phyloP scores from a whole-genome alignment of 352 stramenopile genomes.

The Phytophthora brassicae region DNA sequence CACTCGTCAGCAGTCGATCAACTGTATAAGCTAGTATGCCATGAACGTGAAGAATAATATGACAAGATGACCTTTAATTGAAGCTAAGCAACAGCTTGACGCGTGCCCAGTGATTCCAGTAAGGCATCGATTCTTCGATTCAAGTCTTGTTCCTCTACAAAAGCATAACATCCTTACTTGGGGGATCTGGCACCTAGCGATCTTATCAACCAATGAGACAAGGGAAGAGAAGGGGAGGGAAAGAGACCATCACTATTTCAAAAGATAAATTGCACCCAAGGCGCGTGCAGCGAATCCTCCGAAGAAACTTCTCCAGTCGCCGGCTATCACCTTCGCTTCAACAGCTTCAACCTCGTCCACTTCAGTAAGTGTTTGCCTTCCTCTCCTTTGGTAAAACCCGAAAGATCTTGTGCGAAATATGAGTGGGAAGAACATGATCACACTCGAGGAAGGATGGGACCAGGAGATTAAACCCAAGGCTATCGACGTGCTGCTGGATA shows the following conservation, averaged over 20 bases:
- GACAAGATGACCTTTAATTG: too few species aligned
- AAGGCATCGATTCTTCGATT: too few species aligned
- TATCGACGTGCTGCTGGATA: slow-evolving; percentile 86
- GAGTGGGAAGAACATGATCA: slow-evolving; percentile 82
- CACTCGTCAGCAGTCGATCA: too few species aligned
- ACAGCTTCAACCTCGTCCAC: not conserved
- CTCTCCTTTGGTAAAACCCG: not conserved
- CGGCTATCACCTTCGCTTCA: not conserved
- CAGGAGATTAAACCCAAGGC: slow-evolving; percentile 88
- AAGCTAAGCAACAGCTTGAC: too few species aligned
- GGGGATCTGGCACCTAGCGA: slow-evolving; percentile 15
- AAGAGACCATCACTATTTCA: slow-evolving; percentile 1
- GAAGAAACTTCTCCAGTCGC: not conserved
- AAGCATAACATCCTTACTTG: slow-evolving; percentile 3
- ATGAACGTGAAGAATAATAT: too few species aligned
- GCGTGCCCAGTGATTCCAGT: too few species aligned
- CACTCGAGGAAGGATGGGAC: slow-evolving; percentile 86
- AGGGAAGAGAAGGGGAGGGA: slow-evolving; percentile 10
- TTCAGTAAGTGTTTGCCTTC: too few species aligned
- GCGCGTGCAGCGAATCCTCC: not conserved
- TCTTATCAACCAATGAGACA: slow-evolving; percentile 19
- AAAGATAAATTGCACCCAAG: not conserved
- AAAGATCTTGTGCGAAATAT: slow-evolving; percentile 50
- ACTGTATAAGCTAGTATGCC: too few species aligned
- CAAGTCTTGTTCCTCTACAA: too few species aligned